A percentile compares a stretch with the other conserved stretches of the same genome.
These are phyloP conservation scores for Monosporascus sp. DNA, from an alignment of 2,329 filamentous ascomycete species.

Conservation along the genomic window DNA sequence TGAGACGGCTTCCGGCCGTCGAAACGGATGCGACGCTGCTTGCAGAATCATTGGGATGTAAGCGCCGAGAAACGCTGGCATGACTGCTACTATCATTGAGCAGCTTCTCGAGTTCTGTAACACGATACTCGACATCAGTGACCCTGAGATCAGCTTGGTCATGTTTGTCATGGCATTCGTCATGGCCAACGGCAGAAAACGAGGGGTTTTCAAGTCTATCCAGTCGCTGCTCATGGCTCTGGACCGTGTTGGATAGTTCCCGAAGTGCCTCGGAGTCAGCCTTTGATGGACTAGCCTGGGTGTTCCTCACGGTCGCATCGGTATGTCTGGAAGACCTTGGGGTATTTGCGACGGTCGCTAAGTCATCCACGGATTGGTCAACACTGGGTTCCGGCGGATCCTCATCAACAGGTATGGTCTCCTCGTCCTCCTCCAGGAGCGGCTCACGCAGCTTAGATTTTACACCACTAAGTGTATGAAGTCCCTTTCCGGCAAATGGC, in stretches of 20 bases:
- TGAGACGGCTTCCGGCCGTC: conserved; percentile 34
- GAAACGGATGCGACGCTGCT: conserved; percentile 42
- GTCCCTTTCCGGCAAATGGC: conserved; percentile 51
- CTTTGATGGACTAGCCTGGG: conserved; percentile 11
- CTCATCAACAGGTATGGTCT: conserved; percentile 13
- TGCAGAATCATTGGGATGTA: conserved; percentile 37
- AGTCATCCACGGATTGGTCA: conserved; percentile 20
- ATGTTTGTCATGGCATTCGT: conserved; percentile 63
- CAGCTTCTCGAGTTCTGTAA: conserved; percentile 54
- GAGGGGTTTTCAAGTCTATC: conserved; percentile 66
- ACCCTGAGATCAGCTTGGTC: conserved; percentile 63
- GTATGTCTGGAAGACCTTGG: conserved; percentile 21
- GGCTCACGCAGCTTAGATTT: conserved; percentile 26
- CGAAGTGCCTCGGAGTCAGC: conserved; percentile 34
- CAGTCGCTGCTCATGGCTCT: conserved; percentile 58
- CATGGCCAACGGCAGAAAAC: conserved; percentile 60
- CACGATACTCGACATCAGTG: conserved; percentile 60
- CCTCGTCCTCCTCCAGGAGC: conserved; percentile 24
- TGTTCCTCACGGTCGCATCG: conserved; percentile 13
- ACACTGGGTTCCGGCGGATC: conserved; percentile 11
- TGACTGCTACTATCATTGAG: conserved; percentile 41
- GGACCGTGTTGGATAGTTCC: conserved; percentile 46
- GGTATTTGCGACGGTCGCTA: conserved; percentile 25
- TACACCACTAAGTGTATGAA: conserved; percentile 45
- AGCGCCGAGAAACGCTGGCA: conserved; percentile 27